Base-by-base conservation (phyloP, 2,329 filamentous ascomycete species). In the Cladosporium oxysporum region DNA sequence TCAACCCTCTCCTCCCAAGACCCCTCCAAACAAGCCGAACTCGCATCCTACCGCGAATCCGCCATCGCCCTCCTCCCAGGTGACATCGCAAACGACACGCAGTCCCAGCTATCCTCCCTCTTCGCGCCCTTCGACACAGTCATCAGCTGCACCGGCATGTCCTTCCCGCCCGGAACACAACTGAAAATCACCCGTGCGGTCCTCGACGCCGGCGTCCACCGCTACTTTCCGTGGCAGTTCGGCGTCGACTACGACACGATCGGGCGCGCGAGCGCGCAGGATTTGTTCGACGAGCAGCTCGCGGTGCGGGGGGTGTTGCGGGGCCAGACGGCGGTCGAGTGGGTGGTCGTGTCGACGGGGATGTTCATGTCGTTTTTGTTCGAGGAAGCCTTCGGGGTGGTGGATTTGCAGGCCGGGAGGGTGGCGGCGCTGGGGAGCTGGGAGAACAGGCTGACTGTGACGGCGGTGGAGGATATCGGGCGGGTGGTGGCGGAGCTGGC, bases 281-380 rank as follows among this genome's bases (percentile, higher is more conserved):
- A 87, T 37, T 72, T 91, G 16, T 91, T 91, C 70, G 88, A 88
- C 66, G 89, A 90, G 80, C 88, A 91, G 77, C 78, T 88, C 0
- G 81, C 82, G 62, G 88, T 90, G 29, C 76, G 88, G 14, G 76
- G 77, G 23, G 63, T 85, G 23, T 76, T 91, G 7, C 76, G 85
- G 1, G 75, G 69, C 0, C 62, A 64, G 37, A 21, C 21, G 26
- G 26, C 28, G n/a, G 70, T 65, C 5, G 41, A 68, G 0, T 92
- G 89, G 90, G 80, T 84, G 4, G 84, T 91, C 66, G 80, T 91
- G 1, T 88, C 85, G n/a, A 89, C 87, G 14, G 90, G 89, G 0
- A 80, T 92, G 68, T 92, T 91, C 71, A 89, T 86, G 78, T 88
- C 85, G 69, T 92, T 91, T 71, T 71, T 92, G 21, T 91, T 92